phyloP scores from a whole-genome alignment of 1,284 basidiomycete species.

The Anthracocystis setariae region DNA sequence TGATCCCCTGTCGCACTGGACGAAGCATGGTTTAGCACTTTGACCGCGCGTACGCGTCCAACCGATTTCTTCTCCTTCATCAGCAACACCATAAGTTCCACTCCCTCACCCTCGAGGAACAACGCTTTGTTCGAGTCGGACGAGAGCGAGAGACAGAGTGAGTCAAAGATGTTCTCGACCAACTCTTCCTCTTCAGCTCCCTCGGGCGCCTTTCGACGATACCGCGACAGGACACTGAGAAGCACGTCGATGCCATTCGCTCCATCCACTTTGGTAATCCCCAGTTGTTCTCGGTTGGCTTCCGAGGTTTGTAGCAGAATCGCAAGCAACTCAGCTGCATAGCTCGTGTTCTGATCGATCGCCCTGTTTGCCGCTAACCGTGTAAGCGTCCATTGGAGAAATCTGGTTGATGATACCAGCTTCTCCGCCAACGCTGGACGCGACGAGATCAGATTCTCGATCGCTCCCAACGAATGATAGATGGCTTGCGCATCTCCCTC shows the following conservation, averaged over 20 bases:
- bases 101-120: slow-evolving; percentile 83
- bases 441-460: slow-evolving; percentile 91
- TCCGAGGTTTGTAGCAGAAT: slow-evolving; percentile 78
- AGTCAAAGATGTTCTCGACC: slow-evolving; percentile 95
- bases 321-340: slow-evolving; percentile 75
- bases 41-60: slow-evolving; percentile 70
- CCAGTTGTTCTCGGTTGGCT: slow-evolving; percentile 19
- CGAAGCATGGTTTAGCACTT: slow-evolving; percentile 89
- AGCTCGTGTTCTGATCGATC: slow-evolving; percentile 67
- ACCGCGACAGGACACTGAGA: slow-evolving; percentile 78
- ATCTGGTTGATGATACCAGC: slow-evolving; percentile 78
- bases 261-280: slow-evolving; percentile 53
- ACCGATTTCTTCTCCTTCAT: slow-evolving; percentile 84
- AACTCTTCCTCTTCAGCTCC: slow-evolving; percentile 93
- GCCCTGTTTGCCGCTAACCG: slow-evolving; percentile 69
- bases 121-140: slow-evolving; percentile 47
- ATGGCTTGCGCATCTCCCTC: slow-evolving; percentile 57
- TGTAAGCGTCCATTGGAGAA: slow-evolving; percentile 82
- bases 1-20: slow-evolving; percentile 77
- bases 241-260: slow-evolving; percentile 81
- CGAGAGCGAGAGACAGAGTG: slow-evolving; percentile 78
- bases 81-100: slow-evolving; percentile 95
- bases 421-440: slow-evolving; percentile 76
- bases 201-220: slow-evolving; percentile 80
- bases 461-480: slow-evolving; percentile 73